A percentile compares a stretch with the other conserved stretches of the same genome.
These are phyloP conservation scores for Penicillium polonicum DNA, from an alignment of 2,329 filamentous ascomycete genomes.

Conservation along the genomic window DNA sequence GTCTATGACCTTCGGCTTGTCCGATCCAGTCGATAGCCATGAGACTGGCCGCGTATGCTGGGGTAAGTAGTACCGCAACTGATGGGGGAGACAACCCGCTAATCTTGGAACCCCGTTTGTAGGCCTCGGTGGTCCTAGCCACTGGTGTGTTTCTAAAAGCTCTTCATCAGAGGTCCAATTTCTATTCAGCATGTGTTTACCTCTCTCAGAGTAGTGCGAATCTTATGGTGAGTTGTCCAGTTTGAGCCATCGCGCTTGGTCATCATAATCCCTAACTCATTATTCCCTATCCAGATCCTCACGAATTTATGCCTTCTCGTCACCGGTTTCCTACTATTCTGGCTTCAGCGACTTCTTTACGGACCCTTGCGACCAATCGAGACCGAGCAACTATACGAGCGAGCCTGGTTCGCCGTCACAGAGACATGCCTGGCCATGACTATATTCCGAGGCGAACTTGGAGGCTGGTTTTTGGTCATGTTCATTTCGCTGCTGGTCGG, in stretches of 20 bases:
- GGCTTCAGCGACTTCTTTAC: constrained; percentile 85
- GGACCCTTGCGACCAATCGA: constrained; percentile 88
- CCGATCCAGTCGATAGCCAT: constrained; percentile 35
- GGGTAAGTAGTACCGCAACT: constrained; percentile 42
- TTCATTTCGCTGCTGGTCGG: constrained; percentile 88
- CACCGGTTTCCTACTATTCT: constrained; percentile 78
- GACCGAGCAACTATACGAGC: constrained; percentile 94
- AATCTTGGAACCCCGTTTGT: constrained; percentile 7
- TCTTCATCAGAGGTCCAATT: constrained; percentile 93
- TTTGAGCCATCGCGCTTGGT: background rate
- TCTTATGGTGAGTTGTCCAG: constrained; percentile 65
- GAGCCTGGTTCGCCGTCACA: constrained; percentile 96
- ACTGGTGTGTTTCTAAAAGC: constrained; percentile 82
- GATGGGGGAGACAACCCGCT: constrained; percentile 8
- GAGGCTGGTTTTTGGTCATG: constrained; percentile 93
- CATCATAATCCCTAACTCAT: background rate
- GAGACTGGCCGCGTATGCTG: constrained; percentile 53
- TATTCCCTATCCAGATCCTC: constrained; percentile 63
- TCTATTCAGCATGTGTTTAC: constrained; percentile 97
- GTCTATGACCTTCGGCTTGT: constrained; percentile 32
- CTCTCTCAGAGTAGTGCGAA: constrained; percentile 95
- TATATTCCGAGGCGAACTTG: constrained; percentile 92
- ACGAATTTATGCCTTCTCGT: constrained; percentile 85
- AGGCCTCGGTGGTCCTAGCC: constrained; percentile 82
- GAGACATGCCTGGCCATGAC: constrained; percentile 98